Percentiles rank a stretch among this genome's conserved stretches.
Evolutionary conservation across 1,284 basidiomycete genomes (phyloP).

Genomic region (Xerocomus amazonicus): DNA sequence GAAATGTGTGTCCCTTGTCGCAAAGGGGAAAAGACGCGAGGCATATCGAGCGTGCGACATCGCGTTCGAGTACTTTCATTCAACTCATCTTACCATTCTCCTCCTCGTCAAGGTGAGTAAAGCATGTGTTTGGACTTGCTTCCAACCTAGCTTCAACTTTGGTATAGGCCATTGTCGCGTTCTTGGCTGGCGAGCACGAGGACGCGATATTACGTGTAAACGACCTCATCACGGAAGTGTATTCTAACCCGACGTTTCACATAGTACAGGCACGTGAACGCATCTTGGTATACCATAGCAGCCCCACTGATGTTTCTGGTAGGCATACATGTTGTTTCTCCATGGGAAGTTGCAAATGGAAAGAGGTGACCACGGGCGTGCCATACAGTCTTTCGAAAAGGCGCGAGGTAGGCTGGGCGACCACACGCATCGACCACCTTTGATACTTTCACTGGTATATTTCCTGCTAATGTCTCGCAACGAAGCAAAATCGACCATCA

Average conservation of each 20-base stretch:
- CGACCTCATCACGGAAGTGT: conserved; percentile 1
- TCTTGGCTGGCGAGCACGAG: conserved; percentile 1
- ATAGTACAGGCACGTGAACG: neutral
- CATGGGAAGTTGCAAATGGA: neutral
- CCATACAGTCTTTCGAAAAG: neutral
- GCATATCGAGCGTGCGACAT: neutral
- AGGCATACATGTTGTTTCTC: neutral
- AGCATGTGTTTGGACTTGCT: neutral
- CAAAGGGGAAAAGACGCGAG: neutral
- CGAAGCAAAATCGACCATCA: neutral
- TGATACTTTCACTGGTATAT: neutral
- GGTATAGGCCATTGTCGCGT: conserved; percentile 4
- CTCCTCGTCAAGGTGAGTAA: conserved; percentile 1
- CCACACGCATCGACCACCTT: neutral
- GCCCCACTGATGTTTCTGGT: neutral
- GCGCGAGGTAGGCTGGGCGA: neutral
- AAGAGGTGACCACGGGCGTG: too few species aligned
- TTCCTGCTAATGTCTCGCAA: neutral
- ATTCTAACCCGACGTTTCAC: neutral
- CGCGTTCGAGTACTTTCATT: neutral
- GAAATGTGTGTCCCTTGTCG: neutral
- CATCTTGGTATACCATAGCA: too few species aligned
- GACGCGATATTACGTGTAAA: conserved; percentile 4
- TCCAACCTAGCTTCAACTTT: neutral
- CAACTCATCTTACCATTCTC: neutral